phyloP scores from a whole-genome alignment of 2,329 filamentous ascomycete species.

The Pseudohalonectria lignicola region DNA sequence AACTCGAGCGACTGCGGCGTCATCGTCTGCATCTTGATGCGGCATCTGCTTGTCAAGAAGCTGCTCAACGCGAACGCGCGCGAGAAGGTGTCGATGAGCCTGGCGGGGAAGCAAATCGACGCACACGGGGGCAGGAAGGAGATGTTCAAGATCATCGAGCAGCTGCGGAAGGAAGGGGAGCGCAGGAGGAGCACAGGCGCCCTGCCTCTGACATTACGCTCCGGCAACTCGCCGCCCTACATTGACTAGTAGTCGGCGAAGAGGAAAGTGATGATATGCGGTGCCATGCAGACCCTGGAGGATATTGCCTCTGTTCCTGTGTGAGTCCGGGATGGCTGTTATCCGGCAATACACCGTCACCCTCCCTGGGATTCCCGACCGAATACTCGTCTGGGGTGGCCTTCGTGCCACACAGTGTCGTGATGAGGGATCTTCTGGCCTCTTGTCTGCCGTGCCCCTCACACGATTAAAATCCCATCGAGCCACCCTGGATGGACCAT shows the following conservation, averaged over 20 bases:
- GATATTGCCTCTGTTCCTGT: background rate
- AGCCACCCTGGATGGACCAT: too few species aligned
- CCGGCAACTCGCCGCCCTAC: slow-evolving; percentile 22
- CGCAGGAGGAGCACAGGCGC: slow-evolving; percentile 41
- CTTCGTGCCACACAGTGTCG: too few species aligned
- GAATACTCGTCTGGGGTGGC: too few species aligned
- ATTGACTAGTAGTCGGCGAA: slow-evolving; percentile 24
- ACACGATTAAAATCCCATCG: too few species aligned
- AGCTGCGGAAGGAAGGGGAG: slow-evolving; percentile 76
- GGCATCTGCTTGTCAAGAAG: slow-evolving; percentile 77
- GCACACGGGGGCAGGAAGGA: slow-evolving; percentile 73
- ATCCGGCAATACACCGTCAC: too few species aligned
- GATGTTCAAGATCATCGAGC: slow-evolving; percentile 84
- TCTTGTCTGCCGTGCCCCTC: too few species aligned
- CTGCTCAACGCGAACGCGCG: slow-evolving; percentile 68
- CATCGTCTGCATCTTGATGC: slow-evolving; percentile 92
- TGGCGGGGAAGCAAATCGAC: slow-evolving; percentile 76
- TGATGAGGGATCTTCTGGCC: too few species aligned
- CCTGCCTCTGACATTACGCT: background rate
- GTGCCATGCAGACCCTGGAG: too few species aligned
- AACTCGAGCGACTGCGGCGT: slow-evolving; percentile 93
- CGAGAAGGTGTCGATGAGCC: slow-evolving; percentile 89
- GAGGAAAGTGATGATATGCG: slow-evolving; percentile 5
- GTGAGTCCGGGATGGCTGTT: too few species aligned
- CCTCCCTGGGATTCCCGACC: too few species aligned